Percentiles rank a stretch among this genome's conserved stretches.
These are phyloP conservation scores for Bruguiera hainesii DNA, from an alignment of 441 rosid genomes.

Conservation along the genomic window DNA sequence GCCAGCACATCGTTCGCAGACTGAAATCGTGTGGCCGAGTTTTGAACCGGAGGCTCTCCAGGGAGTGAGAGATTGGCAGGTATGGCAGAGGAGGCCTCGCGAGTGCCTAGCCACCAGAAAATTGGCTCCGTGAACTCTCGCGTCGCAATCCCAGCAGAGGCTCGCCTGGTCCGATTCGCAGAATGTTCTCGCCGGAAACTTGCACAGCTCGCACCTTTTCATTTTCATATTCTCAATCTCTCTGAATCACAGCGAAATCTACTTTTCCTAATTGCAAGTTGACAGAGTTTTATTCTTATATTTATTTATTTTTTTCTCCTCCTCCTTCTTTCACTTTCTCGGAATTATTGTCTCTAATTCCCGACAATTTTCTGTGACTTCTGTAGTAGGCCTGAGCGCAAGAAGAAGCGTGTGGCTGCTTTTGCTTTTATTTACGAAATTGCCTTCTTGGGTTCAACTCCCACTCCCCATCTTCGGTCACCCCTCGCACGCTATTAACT, in stretches of 20 bases:
- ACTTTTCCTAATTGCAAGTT: too few relatives aligned
- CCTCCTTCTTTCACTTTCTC: slow-evolving; percentile 9
- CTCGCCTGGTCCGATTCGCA: slow-evolving; percentile 87
- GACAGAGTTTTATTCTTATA: too few relatives aligned
- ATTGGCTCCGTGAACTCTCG: slow-evolving; percentile 84
- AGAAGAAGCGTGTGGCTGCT: too few relatives aligned
- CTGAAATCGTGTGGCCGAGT: slow-evolving; percentile 55
- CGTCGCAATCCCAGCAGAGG: slow-evolving; percentile 86
- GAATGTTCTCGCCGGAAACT: slow-evolving; percentile 47
- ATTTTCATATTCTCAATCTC: slow-evolving; percentile 15
- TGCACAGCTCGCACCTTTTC: slow-evolving; percentile 79
- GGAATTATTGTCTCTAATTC: slow-evolving; percentile 1
- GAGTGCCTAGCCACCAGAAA: slow-evolving; percentile 82
- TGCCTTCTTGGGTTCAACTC: too few relatives aligned
- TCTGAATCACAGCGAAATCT: too few relatives aligned
- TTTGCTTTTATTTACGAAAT: too few relatives aligned
- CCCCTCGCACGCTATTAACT: too few relatives aligned
- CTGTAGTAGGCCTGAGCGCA: too few relatives aligned
- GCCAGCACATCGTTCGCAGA: slow-evolving; percentile 46
- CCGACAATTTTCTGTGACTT: too few relatives aligned
- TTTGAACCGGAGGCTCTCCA: slow-evolving; percentile 75
- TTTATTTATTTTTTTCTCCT: too few relatives aligned
- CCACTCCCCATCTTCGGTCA: too few relatives aligned
- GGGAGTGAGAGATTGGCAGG: slow-evolving; percentile 59
- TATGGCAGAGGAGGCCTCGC: slow-evolving; percentile 61